Evolutionary conservation across 805 yeast species (phyloP).

Genomic region (Saitoella complicata): DNA sequence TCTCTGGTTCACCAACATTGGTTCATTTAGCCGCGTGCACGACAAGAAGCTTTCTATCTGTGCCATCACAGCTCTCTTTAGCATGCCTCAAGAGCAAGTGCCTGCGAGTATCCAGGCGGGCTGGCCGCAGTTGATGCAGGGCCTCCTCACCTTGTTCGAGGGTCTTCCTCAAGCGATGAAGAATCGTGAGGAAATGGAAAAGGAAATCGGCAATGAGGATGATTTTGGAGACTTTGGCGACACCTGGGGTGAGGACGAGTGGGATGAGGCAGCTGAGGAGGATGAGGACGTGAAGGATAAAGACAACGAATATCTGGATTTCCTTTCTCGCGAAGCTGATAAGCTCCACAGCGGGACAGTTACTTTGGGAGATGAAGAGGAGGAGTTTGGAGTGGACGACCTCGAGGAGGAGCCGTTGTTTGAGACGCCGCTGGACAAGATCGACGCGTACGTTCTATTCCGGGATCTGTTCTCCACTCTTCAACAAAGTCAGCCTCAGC

Average conservation of each 20-base stretch:
- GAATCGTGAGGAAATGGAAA: constrained; percentile 37
- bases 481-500: too few relatives aligned
- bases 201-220: constrained; percentile 11
- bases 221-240: constrained; percentile 18
- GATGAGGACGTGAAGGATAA: constrained; percentile 11
- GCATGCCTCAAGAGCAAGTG: constrained; percentile 20
- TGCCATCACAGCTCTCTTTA: constrained; percentile 42
- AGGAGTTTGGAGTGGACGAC: background rate
- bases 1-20: constrained; percentile 47
- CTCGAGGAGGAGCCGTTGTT: constrained; percentile 69
- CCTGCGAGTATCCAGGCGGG: constrained; percentile 17
- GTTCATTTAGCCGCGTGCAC: constrained; percentile 48
- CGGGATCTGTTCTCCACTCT: constrained; percentile 30
- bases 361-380: constrained; percentile 1
- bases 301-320: constrained; percentile 10
- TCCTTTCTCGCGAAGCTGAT: constrained; percentile 8
- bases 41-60: constrained; percentile 65
- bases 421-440: constrained; percentile 59
- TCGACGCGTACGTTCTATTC: constrained; percentile 57
- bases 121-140: constrained; percentile 33
- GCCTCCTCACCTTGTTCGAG: constrained; percentile 36
- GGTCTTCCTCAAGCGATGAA: constrained; percentile 59
- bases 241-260: constrained; percentile 21
- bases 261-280: constrained; percentile 18
- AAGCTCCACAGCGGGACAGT: constrained; percentile 3